Conservation (phyloP, 1,284 basidiomycete genomes). For the Cutaneotrichosporon cyanovorans region DNA sequence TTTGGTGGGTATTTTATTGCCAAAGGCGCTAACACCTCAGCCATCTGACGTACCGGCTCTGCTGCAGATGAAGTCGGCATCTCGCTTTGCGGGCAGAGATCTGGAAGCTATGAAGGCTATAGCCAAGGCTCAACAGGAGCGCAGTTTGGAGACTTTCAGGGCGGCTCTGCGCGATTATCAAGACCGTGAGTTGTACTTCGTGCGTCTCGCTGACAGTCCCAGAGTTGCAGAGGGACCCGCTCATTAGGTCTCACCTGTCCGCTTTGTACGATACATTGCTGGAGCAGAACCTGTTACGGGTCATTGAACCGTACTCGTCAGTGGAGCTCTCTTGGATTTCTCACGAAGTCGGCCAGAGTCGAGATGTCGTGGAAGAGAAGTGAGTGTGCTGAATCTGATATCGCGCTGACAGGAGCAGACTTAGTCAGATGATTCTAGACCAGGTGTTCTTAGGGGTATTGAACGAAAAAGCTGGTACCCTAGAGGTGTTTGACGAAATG, state of each 20-base stretch:
- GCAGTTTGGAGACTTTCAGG: constrained; percentile 85
- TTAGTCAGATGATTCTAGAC: constrained; percentile 97
- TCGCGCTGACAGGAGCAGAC: too few relatives aligned
- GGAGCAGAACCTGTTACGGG: constrained; percentile 87
- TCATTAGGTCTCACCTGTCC: constrained; percentile 87
- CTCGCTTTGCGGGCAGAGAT: constrained; percentile 70
- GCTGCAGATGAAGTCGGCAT: constrained; percentile 75
- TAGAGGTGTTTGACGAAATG: constrained; percentile 79
- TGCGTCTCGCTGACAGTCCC: constrained; percentile 3
- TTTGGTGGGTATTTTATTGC: constrained; percentile 53
- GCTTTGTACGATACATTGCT: constrained; percentile 90
- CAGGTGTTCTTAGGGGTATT: constrained; percentile 89
- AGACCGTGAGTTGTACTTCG: constrained; percentile 54
- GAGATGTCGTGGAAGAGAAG: constrained; percentile 92
- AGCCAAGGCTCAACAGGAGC: constrained; percentile 83
- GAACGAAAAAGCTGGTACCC: constrained; percentile 87
- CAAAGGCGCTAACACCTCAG: constrained; percentile 45
- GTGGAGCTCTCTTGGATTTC: constrained; percentile 89
- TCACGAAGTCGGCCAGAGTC: constrained; percentile 76
- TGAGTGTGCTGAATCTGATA: constrained; percentile 51
- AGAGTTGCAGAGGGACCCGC: constrained; percentile 89
- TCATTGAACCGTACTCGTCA: constrained; percentile 89
- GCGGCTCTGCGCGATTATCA: constrained; percentile 78
- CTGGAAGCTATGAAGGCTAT: constrained; percentile 94
- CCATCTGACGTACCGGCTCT: constrained; percentile 87